Conservation (phyloP, 305 asterid species). For the Fraxinus paxiana region DNA sequence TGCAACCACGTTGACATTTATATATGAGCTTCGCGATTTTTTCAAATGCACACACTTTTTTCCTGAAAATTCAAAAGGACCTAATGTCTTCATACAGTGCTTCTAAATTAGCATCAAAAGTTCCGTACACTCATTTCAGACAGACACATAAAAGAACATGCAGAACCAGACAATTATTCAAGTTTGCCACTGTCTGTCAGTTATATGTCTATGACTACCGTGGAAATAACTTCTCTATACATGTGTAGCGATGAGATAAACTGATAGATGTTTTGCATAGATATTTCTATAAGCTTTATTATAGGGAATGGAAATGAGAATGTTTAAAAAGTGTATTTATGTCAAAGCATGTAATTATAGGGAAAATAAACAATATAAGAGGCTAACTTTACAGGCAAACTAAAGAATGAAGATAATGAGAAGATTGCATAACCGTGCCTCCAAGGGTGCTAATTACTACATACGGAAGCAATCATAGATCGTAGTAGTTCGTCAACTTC, state of each 20-base stretch:
- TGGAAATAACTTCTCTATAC: background rate
- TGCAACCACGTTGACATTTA: background rate
- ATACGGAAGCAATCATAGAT: background rate
- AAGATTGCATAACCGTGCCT: background rate
- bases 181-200: background rate
- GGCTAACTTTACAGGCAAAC: background rate
- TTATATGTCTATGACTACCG: background rate
- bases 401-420: background rate
- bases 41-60: background rate
- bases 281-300: background rate
- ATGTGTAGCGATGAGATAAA: background rate
- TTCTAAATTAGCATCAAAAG: constrained; percentile 3
- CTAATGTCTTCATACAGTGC: background rate
- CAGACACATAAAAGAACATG: constrained; percentile 10
- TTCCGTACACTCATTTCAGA: constrained; percentile 4
- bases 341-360: background rate
- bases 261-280: background rate
- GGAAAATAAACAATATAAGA: background rate
- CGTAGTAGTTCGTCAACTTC: background rate
- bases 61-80: constrained; percentile 9
- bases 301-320: background rate
- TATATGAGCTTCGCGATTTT: background rate
- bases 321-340: background rate
- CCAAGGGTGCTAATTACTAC: background rate
- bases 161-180: constrained; percentile 12